These are phyloP conservation scores for Pythium scleroteichum DNA, from an alignment of 352 stramenopile species.

Conservation along the genomic window DNA sequence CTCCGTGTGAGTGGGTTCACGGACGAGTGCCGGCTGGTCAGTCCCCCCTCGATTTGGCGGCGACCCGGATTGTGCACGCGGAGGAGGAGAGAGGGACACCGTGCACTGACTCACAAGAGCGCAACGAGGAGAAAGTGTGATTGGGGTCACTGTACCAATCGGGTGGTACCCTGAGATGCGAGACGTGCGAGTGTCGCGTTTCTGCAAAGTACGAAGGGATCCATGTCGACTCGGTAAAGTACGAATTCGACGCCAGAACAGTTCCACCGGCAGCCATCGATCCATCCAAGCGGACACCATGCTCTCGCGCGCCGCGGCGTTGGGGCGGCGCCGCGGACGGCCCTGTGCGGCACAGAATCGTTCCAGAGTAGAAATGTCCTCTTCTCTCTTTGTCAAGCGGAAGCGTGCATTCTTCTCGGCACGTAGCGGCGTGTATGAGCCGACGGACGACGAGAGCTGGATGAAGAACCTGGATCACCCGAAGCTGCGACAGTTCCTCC, in stretches of 20 bases:
- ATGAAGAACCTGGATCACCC: slow-evolving; percentile 47
- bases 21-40: too few species aligned
- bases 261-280: too few species aligned
- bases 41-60: slow-evolving; percentile 5
- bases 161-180: slow-evolving; percentile 1
- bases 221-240: background rate
- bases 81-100: background rate
- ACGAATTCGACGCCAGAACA: background rate
- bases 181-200: too few species aligned
- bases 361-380: too few species aligned
- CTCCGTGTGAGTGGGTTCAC: slow-evolving; percentile 8
- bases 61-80: background rate
- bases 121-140: slow-evolving; percentile 8
- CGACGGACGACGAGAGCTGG: slow-evolving; percentile 34
- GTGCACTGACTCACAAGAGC: slow-evolving; percentile 26
- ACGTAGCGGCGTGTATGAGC: background rate
- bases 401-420: background rate
- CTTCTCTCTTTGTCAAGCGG: background rate
- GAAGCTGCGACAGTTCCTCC: slow-evolving; percentile 58
- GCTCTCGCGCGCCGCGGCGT: too few species aligned
- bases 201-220: background rate
- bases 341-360: too few species aligned
- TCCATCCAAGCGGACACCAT: too few species aligned
- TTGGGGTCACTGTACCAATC: background rate
- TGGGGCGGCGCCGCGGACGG: too few species aligned